Conservation (phyloP, 2,329 filamentous ascomycete species). For the Cladophialophora psammophila region DNA sequence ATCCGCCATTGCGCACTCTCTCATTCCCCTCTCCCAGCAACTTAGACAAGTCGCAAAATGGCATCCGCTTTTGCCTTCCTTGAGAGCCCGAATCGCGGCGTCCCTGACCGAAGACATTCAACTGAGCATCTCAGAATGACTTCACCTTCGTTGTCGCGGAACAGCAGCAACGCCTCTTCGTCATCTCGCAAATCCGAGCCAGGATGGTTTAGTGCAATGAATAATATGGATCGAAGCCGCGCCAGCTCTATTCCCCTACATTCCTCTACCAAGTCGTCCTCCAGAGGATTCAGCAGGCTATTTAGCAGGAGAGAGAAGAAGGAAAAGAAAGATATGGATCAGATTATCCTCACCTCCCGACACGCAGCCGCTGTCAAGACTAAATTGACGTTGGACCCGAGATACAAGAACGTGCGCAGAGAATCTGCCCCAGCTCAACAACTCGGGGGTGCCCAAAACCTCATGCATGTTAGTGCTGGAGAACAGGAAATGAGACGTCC, state of each 20-base stretch:
- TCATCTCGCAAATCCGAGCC: slow-evolving; percentile 31
- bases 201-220: slow-evolving; percentile 21
- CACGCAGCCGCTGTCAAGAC: slow-evolving; percentile 29
- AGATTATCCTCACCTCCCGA: slow-evolving; percentile 21
- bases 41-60: not conserved
- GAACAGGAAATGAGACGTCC: slow-evolving; percentile 35
- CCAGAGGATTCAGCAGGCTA: slow-evolving; percentile 21
- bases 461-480: slow-evolving; percentile 25
- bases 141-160: slow-evolving; percentile 3
- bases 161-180: slow-evolving; percentile 15
- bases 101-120: slow-evolving; percentile 20
- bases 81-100: slow-evolving; percentile 2
- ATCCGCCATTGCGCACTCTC: not conserved
- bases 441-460: slow-evolving; percentile 16
- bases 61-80: slow-evolving; percentile 19
- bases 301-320: slow-evolving; percentile 27
- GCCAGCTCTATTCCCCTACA: slow-evolving; percentile 16
- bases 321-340: slow-evolving; percentile 29
- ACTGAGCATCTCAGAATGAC: slow-evolving; percentile 10
- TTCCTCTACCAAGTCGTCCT: slow-evolving; percentile 5
- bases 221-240: slow-evolving; percentile 25
- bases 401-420: slow-evolving; percentile 17
- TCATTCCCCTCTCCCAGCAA: no score
- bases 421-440: not conserved
- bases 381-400: slow-evolving; percentile 26